A percentile compares a stretch with the other conserved stretches of the same genome.
These are phyloP conservation scores for Hevea brasiliensis DNA, from an alignment of 345 rosid genomes.

Conservation along the genomic window DNA sequence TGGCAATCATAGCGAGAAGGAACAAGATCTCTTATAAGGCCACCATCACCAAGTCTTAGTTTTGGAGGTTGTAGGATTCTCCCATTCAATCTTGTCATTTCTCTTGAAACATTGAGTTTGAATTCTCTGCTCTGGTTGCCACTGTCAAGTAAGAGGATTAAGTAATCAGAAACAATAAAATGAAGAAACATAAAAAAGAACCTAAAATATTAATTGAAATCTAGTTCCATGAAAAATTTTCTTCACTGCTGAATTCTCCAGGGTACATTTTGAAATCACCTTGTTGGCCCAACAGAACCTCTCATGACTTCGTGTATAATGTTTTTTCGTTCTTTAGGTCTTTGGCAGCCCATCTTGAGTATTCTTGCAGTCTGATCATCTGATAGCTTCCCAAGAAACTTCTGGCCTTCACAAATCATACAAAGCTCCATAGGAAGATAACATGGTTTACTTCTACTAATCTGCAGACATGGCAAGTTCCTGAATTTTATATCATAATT, in stretches of 20 bases:
- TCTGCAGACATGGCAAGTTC: conserved; percentile 88
- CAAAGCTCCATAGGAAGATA: conserved; percentile 98
- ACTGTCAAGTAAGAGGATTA: conserved; percentile 42
- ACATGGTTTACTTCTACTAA: conserved; percentile 87
- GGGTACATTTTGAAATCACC: conserved; percentile 42
- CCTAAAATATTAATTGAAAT: background rate
- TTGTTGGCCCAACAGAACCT: conserved; percentile 85
- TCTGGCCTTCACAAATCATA: conserved; percentile 95
- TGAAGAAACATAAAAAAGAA: background rate
- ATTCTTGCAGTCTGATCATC: conserved; percentile 94
- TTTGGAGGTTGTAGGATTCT: conserved; percentile 92
- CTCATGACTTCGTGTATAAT: conserved; percentile 73
- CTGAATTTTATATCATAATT: conserved; percentile 69
- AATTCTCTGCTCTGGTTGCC: conserved; percentile 71
- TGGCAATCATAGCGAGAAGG: conserved; percentile 75
- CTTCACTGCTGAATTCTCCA: background rate
- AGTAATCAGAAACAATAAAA: conserved; percentile 11
- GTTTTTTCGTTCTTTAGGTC: conserved; percentile 80
- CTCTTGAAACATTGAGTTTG: conserved; percentile 69
- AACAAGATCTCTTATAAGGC: conserved; percentile 49
- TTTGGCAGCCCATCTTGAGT: conserved; percentile 90
- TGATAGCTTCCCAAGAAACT: conserved; percentile 92
- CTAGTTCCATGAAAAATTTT: background rate
- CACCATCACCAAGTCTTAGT: conserved; percentile 81
- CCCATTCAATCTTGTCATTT: conserved; percentile 81